Evolutionary conservation across 345 rosid genomes (phyloP), one percentile per base, ranked within the genome.

Genomic region (Dipteronia dyeriana): DNA sequence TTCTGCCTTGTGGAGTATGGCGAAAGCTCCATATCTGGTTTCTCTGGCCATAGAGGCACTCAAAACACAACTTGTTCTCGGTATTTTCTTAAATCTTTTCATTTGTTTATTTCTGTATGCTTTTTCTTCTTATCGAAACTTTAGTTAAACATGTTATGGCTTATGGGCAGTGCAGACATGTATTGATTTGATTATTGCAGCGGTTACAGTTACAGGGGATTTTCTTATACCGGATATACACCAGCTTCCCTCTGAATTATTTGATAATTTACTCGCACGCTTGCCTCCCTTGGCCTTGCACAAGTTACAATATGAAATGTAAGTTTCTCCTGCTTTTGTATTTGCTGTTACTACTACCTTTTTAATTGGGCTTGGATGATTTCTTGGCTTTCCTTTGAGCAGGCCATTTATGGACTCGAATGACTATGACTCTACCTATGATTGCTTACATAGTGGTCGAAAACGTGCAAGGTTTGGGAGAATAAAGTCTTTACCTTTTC

Each of bases 251-350:
- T 61, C 88, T 3, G 86, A 91, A 62, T 71, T 95, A 61, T 84
- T 93, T 76, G 83, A 88, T 71, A 53, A 56, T 47, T 74, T 95
- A 23, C 34, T 95, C 23, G 38, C 82, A 43, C 82, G 76, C 61
- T 87, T 88, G 70, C 93, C 98, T 79, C 92, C 98, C 16, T 74
- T 90, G 82, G 88, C 88, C 25, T 66, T 95, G 88, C 90, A 85
- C 38, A 88, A 89, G 82, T 74, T 95, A 57, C 91, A 91, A 75
- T 53, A 62, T 16, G 81, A 85, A 74, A 86, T 90, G 98, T 95
- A 64, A 77, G 89, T 88, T 45, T 72, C 1, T 78, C 17, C 57
- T 59, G 23, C 13, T n/a, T 59, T 59, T 20, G 22, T 59, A 9
- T 59, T 8, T 59, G 3, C 12, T 8, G 2, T 59, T 59, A 59